Evolutionary conservation across 345 rosid genomes (phyloP).

Genomic region (Excoecaria cochinchinensis): DNA sequence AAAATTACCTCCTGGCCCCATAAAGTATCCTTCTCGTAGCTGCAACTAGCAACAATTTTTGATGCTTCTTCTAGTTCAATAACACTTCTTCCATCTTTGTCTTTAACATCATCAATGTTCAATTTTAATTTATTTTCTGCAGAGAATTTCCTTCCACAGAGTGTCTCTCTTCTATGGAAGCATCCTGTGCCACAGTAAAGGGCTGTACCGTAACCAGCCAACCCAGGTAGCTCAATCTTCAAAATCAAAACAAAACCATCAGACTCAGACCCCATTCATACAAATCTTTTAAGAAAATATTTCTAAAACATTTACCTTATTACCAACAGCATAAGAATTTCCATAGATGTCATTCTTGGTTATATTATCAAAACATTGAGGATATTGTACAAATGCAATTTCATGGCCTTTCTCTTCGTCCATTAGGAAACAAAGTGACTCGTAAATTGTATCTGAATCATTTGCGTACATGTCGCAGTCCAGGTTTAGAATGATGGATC

Average conservation of each 20-base stretch:
- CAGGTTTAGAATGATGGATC: conserved; percentile 51
- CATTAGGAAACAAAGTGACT: conserved; percentile 68
- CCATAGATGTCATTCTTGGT: conserved; percentile 39
- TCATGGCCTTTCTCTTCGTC: conserved; percentile 43
- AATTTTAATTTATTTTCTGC: neutral
- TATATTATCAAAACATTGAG: conserved; percentile 34
- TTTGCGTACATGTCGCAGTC: conserved; percentile 90
- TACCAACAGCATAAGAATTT: conserved; percentile 4
- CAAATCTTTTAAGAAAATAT: neutral
- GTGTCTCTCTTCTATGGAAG: conserved; percentile 37
- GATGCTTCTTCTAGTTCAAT: conserved; percentile 33
- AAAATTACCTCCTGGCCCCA: conserved; percentile 52
- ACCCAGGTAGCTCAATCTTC: conserved; percentile 35
- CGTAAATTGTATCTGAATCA: conserved; percentile 49
- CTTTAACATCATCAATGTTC: neutral
- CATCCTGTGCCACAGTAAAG: conserved; percentile 40
- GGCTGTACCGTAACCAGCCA: conserved; percentile 32
- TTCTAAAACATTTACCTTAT: conserved; percentile 19
- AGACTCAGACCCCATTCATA: neutral
- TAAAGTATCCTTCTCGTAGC: conserved; percentile 32
- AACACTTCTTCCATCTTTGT: conserved; percentile 11
- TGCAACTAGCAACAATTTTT: conserved; percentile 35
- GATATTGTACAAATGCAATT: conserved; percentile 42
- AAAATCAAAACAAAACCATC: neutral
- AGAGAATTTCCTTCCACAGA: conserved; percentile 31